phyloP scores from a whole-genome alignment of 805 yeast genomes.

The Kazachstania kunashirensis region DNA sequence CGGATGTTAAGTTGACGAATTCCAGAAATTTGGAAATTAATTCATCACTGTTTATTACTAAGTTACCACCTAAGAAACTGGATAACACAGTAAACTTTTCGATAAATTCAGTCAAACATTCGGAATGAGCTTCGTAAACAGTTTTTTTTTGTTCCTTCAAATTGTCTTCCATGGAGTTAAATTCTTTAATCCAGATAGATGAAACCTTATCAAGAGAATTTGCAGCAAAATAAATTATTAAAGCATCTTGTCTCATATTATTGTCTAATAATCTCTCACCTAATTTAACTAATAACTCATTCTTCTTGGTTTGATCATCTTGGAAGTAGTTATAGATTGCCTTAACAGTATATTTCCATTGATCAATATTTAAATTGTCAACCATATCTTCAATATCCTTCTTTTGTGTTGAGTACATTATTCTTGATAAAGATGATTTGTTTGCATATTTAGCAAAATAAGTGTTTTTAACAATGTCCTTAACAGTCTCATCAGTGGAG shows the following conservation, averaged over 20 bases:
- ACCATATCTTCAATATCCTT: conserved; percentile 59
- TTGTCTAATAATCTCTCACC: conserved; percentile 66
- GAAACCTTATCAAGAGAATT: conserved; percentile 71
- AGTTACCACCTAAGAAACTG: conserved; percentile 16
- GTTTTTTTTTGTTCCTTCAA: conserved; percentile 36
- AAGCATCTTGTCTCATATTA: conserved; percentile 60
- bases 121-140: conserved; percentile 75
- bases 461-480: conserved; percentile 58
- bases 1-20: conserved; percentile 69
- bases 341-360: conserved; percentile 79
- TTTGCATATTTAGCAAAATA: conserved; percentile 53
- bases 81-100: conserved; percentile 68
- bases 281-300: conserved; percentile 46
- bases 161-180: conserved; percentile 38
- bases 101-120: conserved; percentile 69
- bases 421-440: conserved; percentile 51
- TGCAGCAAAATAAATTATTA: conserved; percentile 71
- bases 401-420: conserved; percentile 55
- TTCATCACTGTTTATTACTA: conserved; percentile 25
- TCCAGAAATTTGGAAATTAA: conserved; percentile 54
- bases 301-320: conserved; percentile 39
- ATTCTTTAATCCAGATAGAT: conserved; percentile 74
- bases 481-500: conserved; percentile 46
- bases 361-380: conserved; percentile 59
- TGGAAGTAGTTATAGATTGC: conserved; percentile 50